Base-by-base conservation (phyloP, 2,329 filamentous ascomycete species). In the Chaetomiaceae sp. region DNA sequence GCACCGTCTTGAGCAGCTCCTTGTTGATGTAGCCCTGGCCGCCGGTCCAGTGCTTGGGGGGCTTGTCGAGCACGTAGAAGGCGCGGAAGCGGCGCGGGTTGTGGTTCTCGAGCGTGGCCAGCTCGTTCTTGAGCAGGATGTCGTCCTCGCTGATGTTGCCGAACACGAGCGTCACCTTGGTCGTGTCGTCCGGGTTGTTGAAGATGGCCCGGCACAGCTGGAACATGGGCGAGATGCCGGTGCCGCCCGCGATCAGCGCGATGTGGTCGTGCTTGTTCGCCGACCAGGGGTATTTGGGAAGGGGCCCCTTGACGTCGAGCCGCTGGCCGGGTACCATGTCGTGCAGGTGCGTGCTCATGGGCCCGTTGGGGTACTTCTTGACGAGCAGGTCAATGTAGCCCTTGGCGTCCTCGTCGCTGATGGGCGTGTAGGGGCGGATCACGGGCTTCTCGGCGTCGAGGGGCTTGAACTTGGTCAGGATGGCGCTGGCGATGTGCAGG, bases 161-260 rank as follows among this genome's bases (percentile, higher is more conserved):
- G 67, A 92, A 96, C 33, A 99, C 81, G 29, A 99, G 84, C 5
- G 92, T 97, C 37, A 99, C 90, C 78, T 96, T 95, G 64, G 94
- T 99, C 82, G 94, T 91, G 76, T 99, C 94, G 38, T 89, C 82
- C 56, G 92, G 90, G 81, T 96, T 95, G 73, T 86, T 89, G 84
- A 97, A 95, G 75, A 99, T 96, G 67, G 85, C 81, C 58, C 89
- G 89, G 60, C 84, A 78, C 41, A 99, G 84, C 78, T 99, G 94
- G 79, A 89, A 97, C 92, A 97, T 96, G 62, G 94, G 94, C 10
- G 94, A 94, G 71, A 99, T 95, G 57, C 94, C 94, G 7, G 94
- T 96, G 60, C 94, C 94, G 64, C 94, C 94, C n/a, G 92, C 90
- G 58, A 99, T 81, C 61, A 92, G 78, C 34, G 82, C 86, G 64